A percentile compares a stretch with the other conserved stretches of the same genome.
These are phyloP conservation scores for Boletus reticuloceps DNA, from an alignment of 768 basidiomycete genomes.

Conservation along the genomic window DNA sequence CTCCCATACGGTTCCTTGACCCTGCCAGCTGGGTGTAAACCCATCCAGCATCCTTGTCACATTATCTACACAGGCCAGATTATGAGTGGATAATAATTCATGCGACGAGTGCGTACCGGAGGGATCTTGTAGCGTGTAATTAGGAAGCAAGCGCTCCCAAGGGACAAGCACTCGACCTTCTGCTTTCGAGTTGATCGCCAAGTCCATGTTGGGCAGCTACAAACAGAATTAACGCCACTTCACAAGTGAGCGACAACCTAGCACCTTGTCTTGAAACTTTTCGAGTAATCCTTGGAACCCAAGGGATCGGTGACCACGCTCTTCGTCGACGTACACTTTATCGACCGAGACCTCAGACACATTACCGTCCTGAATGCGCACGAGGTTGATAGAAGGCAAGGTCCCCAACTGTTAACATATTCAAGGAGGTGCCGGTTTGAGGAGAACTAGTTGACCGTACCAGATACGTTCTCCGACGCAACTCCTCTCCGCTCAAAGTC, in stretches of 20 bases:
- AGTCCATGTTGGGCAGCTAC: constrained; percentile 90
- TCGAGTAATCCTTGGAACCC: constrained; percentile 77
- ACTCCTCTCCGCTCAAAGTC: constrained; percentile 66
- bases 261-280: constrained; percentile 64
- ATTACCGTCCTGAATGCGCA: constrained; percentile 68
- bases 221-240: not conserved
- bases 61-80: not conserved
- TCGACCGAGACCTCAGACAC: constrained; percentile 57
- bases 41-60: not conserved
- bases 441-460: constrained; percentile 30
- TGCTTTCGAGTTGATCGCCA: constrained; percentile 90
- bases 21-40: constrained; percentile 70
- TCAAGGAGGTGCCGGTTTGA: not conserved
- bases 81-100: not conserved
- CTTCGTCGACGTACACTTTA: constrained; percentile 54
- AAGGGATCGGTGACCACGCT: constrained; percentile 73
- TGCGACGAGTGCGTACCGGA: constrained; percentile 23
- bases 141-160: constrained; percentile 83
- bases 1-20: constrained; percentile 88
- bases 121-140: constrained; percentile 51
- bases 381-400: constrained; percentile 81
- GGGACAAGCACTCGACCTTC: constrained; percentile 93
- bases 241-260: not conserved
- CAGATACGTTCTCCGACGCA: constrained; percentile 60
- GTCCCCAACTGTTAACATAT: constrained; percentile 55